These are phyloP conservation scores for Phytophthora ramorum DNA, from an alignment of 352 stramenopile genomes.

Conservation along the genomic window DNA sequence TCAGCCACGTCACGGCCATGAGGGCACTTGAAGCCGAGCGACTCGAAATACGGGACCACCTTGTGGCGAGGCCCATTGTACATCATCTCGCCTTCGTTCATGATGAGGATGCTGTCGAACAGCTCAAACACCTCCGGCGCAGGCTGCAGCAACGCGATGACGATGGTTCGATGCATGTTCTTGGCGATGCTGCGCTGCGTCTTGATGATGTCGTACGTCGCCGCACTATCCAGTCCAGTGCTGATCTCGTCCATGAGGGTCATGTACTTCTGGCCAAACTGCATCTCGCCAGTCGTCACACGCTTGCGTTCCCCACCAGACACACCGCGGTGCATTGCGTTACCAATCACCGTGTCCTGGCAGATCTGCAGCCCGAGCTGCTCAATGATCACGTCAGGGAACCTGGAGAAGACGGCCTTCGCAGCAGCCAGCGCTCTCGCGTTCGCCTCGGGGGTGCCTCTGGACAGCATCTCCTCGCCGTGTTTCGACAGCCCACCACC, in stretches of 20 bases:
- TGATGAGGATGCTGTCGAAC: slow-evolving; percentile 46
- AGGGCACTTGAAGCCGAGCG: slow-evolving; percentile 42
- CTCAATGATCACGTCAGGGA: slow-evolving; percentile 58
- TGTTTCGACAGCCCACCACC: slow-evolving; percentile 35
- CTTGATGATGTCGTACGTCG: slow-evolving; percentile 73
- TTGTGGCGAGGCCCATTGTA: slow-evolving; percentile 76
- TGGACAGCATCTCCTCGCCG: slow-evolving; percentile 45
- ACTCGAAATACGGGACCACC: slow-evolving; percentile 75
- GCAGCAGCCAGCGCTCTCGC: slow-evolving; percentile 23
- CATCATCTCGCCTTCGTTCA: slow-evolving; percentile 88
- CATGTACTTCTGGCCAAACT: slow-evolving; percentile 70
- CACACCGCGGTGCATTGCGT: slow-evolving; percentile 60
- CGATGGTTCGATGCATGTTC: slow-evolving; percentile 34
- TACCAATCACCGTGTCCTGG: slow-evolving; percentile 59
- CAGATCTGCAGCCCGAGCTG: slow-evolving; percentile 54
- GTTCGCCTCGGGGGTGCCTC: slow-evolving; percentile 43
- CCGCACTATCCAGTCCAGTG: slow-evolving; percentile 90
- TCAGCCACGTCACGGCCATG: slow-evolving; percentile 39
- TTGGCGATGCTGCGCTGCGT: slow-evolving; percentile 41
- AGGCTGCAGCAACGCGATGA: slow-evolving; percentile 84
- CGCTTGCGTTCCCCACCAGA: slow-evolving; percentile 74
- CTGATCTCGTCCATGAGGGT: slow-evolving; percentile 90
- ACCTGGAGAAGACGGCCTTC: slow-evolving; percentile 28
- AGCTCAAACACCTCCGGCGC: slow-evolving; percentile 60
- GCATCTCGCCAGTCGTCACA: slow-evolving; percentile 83